Evolutionary conservation across 805 yeast genomes (phyloP).

Genomic region (Nakazawaea laoshanensis): DNA sequence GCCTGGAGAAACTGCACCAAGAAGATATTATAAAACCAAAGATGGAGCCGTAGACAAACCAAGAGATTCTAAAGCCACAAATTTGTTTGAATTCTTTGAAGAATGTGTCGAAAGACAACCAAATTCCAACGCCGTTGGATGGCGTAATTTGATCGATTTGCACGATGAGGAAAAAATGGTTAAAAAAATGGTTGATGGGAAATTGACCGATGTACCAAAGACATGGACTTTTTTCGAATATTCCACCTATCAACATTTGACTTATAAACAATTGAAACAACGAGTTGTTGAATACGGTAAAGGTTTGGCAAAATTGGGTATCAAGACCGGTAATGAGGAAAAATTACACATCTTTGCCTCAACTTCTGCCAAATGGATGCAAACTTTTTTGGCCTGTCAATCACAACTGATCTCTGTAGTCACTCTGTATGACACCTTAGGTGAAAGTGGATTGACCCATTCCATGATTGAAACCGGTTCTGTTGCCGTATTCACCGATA

Average conservation of each 20-base stretch:
- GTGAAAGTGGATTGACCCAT: conserved; percentile 80
- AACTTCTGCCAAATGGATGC: conserved; percentile 89
- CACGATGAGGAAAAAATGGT: conserved; percentile 72
- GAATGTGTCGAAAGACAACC: conserved; percentile 57
- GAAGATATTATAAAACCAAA: conserved; percentile 50
- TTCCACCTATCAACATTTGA: conserved; percentile 59
- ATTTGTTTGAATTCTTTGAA: conserved; percentile 60
- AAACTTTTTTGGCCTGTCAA: conserved; percentile 69
- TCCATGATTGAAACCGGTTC: conserved; percentile 80
- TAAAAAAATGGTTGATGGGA: conserved; percentile 72
- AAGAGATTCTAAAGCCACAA: conserved; percentile 48
- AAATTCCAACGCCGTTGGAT: conserved; percentile 52
- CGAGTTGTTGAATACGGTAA: conserved; percentile 51
- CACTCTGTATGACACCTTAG: conserved; percentile 94
- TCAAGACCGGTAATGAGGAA: conserved; percentile 50
- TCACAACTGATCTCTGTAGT: conserved; percentile 80
- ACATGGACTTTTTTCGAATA: conserved; percentile 84
- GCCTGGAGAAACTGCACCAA: conserved; percentile 76
- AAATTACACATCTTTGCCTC: conserved; percentile 79
- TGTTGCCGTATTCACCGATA: conserved; percentile 77
- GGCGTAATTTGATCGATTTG: conserved; percentile 67
- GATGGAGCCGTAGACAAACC: conserved; percentile 50
- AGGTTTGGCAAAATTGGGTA: conserved; percentile 70
- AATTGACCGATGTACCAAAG: conserved; percentile 63
- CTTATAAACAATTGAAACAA: conserved; percentile 47